A percentile compares a stretch with the other conserved stretches of the same genome.
phyloP scores from a whole-genome alignment of 192 early-diverging fungal species.

The Coemansia reversa region DNA sequence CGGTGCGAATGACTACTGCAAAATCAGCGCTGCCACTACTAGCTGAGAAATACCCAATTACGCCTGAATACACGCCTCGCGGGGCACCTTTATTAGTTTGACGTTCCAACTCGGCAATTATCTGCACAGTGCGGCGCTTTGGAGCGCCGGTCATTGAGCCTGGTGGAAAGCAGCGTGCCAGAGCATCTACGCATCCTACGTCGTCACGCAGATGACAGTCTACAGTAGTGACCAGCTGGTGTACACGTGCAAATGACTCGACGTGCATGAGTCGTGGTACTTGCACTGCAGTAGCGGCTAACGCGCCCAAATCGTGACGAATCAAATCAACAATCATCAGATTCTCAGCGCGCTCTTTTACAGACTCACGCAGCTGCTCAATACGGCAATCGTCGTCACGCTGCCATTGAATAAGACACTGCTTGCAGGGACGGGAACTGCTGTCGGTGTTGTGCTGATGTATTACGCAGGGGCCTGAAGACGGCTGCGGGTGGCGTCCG shows the following conservation, averaged over 20 bases:
- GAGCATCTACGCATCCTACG: conserved; percentile 66
- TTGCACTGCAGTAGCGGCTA: conserved; percentile 63
- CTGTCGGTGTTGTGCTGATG: neutral
- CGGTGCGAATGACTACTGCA: conserved; percentile 91
- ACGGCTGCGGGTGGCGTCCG: conserved; percentile 11
- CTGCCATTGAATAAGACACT: conserved; percentile 18
- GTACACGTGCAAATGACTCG: conserved; percentile 87
- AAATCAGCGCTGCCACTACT: conserved; percentile 64
- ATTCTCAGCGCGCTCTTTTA: conserved; percentile 95
- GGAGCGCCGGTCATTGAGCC: conserved; percentile 99
- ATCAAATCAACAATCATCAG: conserved; percentile 98
- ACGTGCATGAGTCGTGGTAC: conserved; percentile 86
- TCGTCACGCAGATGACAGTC: conserved; percentile 59
- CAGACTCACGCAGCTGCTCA: conserved; percentile 58
- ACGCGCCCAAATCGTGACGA: conserved; percentile 85
- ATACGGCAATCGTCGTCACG: conserved; percentile 16
- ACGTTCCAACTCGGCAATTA: conserved; percentile 73
- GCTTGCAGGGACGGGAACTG: neutral
- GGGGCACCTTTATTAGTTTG: conserved; percentile 7
- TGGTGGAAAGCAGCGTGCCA: conserved; percentile 84
- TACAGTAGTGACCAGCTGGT: conserved; percentile 90
- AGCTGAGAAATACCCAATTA: conserved; percentile 81
- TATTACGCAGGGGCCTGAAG: neutral
- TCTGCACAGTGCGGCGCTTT: conserved; percentile 78
- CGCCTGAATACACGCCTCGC: conserved; percentile 87